Conservation (phyloP, 768 basidiomycete species). For the Asterophora parasitica region DNA sequence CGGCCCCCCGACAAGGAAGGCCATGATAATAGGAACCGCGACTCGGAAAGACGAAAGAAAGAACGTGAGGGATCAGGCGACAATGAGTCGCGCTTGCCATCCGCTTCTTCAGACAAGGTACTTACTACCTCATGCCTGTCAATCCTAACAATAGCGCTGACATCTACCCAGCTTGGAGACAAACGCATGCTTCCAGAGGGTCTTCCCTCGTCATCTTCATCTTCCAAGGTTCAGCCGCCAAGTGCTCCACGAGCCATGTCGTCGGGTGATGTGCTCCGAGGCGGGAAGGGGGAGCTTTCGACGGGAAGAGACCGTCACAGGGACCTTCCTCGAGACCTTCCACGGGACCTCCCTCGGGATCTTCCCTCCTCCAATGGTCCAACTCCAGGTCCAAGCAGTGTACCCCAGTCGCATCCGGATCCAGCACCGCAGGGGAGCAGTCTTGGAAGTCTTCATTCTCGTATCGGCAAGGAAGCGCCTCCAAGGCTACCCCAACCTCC, state of each 20-base stretch:
- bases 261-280: constrained; percentile 36
- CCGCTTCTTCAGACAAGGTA: constrained; percentile 57
- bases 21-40: constrained; percentile 62
- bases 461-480: constrained; percentile 53
- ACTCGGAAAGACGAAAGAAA: constrained; percentile 62
- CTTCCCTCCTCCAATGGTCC: constrained; percentile 30
- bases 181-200: constrained; percentile 50
- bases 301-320: constrained; percentile 44
- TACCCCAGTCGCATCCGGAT: constrained; percentile 20
- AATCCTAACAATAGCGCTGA: constrained; percentile 11
- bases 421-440: constrained; percentile 13
- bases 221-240: constrained; percentile 44
- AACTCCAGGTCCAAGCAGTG: constrained; percentile 11
- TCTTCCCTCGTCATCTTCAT: constrained; percentile 29
- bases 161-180: constrained; percentile 39
- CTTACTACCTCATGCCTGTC: constrained; percentile 1
- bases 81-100: constrained; percentile 34
- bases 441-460: constrained; percentile 37
- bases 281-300: constrained; percentile 34
- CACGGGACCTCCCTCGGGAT: constrained; percentile 31
- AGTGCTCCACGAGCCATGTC: constrained; percentile 70
- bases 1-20: constrained; percentile 65
- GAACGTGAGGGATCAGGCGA: constrained; percentile 56
- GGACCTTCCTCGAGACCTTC: constrained; percentile 30
- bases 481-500: constrained; percentile 34